phyloP scores from a whole-genome alignment of 2,329 filamentous ascomycete genomes.

The Pleomassaria siparia region DNA sequence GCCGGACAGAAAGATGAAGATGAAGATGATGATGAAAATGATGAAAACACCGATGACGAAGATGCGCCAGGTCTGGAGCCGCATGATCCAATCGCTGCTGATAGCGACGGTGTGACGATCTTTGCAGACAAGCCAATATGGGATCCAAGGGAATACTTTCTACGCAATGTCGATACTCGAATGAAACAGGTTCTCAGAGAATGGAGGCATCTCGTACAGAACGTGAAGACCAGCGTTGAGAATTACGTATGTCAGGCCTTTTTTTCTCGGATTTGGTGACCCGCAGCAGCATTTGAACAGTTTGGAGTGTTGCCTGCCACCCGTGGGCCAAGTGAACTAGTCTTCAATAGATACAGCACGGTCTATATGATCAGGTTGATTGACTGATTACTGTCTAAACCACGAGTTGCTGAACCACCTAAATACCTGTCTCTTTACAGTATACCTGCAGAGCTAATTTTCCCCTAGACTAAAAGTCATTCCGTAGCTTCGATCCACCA shows the following conservation, averaged over 20 bases:
- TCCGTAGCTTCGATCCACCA: neutral
- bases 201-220: constrained; percentile 6
- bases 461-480: neutral
- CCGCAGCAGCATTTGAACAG: neutral
- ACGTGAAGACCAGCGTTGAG: neutral
- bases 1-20: constrained; percentile 1
- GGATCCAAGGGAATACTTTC: constrained; percentile 9
- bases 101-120: neutral
- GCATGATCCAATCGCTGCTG: constrained; percentile 5
- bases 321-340: too few relatives aligned
- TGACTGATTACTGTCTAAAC: too few relatives aligned
- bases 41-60: neutral
- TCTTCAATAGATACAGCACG: too few relatives aligned
- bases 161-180: neutral
- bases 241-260: constrained; percentile 3
- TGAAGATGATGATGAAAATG: neutral
- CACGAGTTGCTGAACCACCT: too few relatives aligned
- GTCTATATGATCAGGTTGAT: too few relatives aligned
- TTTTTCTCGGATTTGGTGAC: neutral
- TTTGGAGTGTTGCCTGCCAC: too few relatives aligned
- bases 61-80: constrained; percentile 1
- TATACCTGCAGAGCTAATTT: neutral
- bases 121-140: constrained; percentile 2
- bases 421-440: too few relatives aligned
- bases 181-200: neutral